A percentile compares a stretch with the other conserved stretches of the same genome.
Evolutionary conservation across 1,284 basidiomycete genomes (phyloP).

Genomic region (Serendipita sp.): DNA sequence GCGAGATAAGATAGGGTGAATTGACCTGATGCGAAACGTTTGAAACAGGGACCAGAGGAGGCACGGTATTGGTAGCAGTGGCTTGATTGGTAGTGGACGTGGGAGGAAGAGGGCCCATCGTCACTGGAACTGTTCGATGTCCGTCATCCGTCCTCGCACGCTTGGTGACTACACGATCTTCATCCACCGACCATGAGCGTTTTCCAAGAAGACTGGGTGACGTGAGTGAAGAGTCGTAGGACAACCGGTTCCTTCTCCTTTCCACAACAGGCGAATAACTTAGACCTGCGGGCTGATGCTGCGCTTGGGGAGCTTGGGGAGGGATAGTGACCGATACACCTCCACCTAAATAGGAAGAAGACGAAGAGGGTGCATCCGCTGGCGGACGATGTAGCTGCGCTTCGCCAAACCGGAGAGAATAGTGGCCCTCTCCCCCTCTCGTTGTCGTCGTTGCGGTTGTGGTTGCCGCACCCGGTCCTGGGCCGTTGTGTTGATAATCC

Average conservation of each 20-base stretch:
- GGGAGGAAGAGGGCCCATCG: too few species aligned
- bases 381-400: neutral
- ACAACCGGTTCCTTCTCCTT: neutral
- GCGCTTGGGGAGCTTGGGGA: neutral
- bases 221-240: neutral
- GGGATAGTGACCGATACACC: too few species aligned
- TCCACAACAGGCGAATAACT: neutral
- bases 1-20: too few species aligned
- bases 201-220: neutral
- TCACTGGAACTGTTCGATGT: neutral
- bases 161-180: neutral
- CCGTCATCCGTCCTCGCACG: neutral
- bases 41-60: too few species aligned
- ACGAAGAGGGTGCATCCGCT: neutral
- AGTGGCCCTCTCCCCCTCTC: neutral
- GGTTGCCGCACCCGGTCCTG: too few species aligned
- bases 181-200: neutral
- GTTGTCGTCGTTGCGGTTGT: neutral
- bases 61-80: too few species aligned
- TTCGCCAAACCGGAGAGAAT: neutral
- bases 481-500: neutral
- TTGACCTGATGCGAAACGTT: too few species aligned
- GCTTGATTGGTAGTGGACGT: too few species aligned
- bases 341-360: neutral
- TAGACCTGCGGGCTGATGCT: neutral